phyloP scores from a whole-genome alignment of 257 asterid species.

The Lycium barbarum region DNA sequence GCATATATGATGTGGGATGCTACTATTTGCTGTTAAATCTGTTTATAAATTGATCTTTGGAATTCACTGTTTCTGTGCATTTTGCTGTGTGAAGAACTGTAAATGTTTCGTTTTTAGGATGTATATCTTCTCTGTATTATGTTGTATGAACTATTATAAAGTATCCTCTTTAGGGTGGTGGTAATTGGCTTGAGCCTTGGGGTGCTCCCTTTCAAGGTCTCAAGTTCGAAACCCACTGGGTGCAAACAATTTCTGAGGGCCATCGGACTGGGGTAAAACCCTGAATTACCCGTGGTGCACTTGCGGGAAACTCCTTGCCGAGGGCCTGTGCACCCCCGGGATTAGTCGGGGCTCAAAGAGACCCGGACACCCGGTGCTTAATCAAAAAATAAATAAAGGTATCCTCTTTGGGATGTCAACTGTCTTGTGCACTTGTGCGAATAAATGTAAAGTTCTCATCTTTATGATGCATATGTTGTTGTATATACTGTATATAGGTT shows the following conservation, averaged over 20 bases:
- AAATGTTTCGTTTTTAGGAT: background rate
- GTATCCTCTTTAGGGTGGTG: background rate
- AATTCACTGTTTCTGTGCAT: background rate
- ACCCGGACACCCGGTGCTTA: too few species aligned
- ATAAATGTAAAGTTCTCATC: background rate
- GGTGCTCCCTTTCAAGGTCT: too few species aligned
- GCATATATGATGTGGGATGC: background rate
- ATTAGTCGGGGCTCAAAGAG: too few species aligned
- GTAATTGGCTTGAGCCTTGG: too few species aligned
- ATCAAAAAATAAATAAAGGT: too few species aligned
- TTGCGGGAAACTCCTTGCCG: too few species aligned
- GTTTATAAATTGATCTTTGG: background rate
- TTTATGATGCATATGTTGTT: background rate
- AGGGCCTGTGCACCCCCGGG: too few species aligned
- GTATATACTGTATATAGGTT: too few species aligned
- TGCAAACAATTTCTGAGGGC: too few species aligned
- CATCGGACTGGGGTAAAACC: too few species aligned
- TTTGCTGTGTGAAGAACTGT: background rate
- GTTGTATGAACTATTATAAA: background rate
- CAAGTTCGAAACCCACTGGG: too few species aligned
- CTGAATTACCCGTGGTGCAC: too few species aligned
- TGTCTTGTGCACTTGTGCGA: background rate
- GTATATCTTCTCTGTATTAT: background rate
- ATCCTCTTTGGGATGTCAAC: background rate
- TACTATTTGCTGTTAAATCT: constrained; percentile 15